These are phyloP conservation scores for Phaseolus lunatus DNA, from an alignment of 306 rosid genomes.

Conservation along the genomic window DNA sequence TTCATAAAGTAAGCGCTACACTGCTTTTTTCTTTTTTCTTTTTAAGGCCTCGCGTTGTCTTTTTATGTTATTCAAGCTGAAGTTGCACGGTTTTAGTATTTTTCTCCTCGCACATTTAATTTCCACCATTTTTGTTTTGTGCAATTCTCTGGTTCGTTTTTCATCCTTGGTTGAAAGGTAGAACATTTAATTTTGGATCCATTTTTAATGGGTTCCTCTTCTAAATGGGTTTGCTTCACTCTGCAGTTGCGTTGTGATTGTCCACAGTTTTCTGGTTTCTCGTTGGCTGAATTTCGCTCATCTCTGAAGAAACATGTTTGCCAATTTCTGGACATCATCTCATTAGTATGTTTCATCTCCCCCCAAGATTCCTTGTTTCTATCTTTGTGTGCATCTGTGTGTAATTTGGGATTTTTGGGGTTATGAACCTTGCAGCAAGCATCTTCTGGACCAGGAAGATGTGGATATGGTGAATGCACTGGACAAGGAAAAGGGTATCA, in stretches of 20 bases:
- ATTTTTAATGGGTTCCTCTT: slow-evolving; percentile 23
- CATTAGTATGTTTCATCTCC: slow-evolving; percentile 65
- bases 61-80: background rate
- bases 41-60: too few relatives aligned
- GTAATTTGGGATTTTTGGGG: slow-evolving; percentile 31
- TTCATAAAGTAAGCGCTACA: too few relatives aligned
- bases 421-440: slow-evolving; percentile 63
- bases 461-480: slow-evolving; percentile 81
- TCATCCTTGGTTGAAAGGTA: background rate
- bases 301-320: slow-evolving; percentile 61
- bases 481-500: slow-evolving; percentile 85
- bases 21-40: too few relatives aligned
- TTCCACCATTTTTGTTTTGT: background rate
- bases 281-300: slow-evolving; percentile 25
- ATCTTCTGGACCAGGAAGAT: slow-evolving; percentile 85
- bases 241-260: slow-evolving; percentile 22
- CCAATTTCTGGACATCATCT: slow-evolving; percentile 95
- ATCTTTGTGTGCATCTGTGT: slow-evolving; percentile 22
- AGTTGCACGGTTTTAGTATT: slow-evolving; percentile 1
- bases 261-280: background rate
- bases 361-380: background rate
- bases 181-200: slow-evolving; percentile 8
- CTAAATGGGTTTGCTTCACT: slow-evolving; percentile 22
- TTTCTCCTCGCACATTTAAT: background rate
- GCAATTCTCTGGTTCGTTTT: background rate